These are phyloP conservation scores for Marvania coccoides DNA, from an alignment of 139 green algal species.

Conservation along the genomic window DNA sequence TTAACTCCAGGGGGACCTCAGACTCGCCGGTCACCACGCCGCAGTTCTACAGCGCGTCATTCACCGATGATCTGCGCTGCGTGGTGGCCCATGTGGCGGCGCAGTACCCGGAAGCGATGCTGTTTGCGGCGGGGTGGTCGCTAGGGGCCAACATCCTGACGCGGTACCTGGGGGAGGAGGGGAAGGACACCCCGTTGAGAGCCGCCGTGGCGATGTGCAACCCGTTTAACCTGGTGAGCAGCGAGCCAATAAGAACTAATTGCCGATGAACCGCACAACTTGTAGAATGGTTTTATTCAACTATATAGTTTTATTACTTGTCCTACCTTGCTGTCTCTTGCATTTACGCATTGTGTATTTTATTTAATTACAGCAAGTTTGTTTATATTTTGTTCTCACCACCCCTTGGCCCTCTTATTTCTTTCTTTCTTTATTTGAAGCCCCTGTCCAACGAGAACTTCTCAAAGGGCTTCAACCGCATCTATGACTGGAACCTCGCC, in stretches of 20 bases:
- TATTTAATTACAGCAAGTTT: not conserved
- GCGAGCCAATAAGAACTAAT: no score
- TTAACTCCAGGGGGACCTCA: conserved; percentile 85
- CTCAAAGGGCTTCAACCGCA: conserved; percentile 71
- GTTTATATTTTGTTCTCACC: not conserved
- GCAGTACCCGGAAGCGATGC: conserved; percentile 30
- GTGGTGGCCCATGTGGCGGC: conserved; percentile 49
- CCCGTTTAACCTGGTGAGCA: conserved; percentile 72
- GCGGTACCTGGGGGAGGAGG: conserved; percentile 66
- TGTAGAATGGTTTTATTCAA: no score
- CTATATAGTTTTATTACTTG: no score
- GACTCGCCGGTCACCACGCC: conserved; percentile 78
- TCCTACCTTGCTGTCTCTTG: no score
- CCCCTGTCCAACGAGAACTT: conserved; percentile 58
- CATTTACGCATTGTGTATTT: not conserved
- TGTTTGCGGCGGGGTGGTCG: conserved; percentile 84
- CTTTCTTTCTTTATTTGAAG: not conserved
- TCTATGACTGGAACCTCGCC: conserved; percentile 79
- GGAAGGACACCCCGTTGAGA: conserved; percentile 45
- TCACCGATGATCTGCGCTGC: conserved; percentile 76
- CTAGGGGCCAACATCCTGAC: conserved; percentile 90
- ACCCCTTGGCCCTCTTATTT: not conserved
- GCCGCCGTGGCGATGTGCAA: conserved; percentile 91
- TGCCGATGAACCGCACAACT: no score
- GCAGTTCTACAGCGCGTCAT: conserved; percentile 94